phyloP scores from a whole-genome alignment of 257 asterid genomes.

The Solanum phureja region DNA sequence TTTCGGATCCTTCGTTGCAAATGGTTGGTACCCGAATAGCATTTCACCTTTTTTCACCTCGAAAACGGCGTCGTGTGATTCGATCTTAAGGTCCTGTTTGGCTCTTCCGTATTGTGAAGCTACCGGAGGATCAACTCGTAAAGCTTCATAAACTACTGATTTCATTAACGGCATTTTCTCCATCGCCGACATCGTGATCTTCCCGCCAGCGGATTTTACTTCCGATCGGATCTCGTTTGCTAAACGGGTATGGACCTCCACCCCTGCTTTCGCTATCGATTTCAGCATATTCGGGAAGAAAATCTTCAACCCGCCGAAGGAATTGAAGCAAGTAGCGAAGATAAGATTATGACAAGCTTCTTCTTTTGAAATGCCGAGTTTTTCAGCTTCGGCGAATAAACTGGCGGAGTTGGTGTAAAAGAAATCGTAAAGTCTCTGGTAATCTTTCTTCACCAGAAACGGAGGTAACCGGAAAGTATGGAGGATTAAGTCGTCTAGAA shows the following conservation, averaged over 20 bases:
- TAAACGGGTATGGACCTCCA: constrained; percentile 35
- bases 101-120: constrained; percentile 68
- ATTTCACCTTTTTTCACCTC: constrained; percentile 58
- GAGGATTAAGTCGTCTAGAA: constrained; percentile 18
- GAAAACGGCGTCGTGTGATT: constrained; percentile 65
- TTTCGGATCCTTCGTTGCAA: constrained; percentile 76
- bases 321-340: constrained; percentile 68
- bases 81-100: constrained; percentile 39
- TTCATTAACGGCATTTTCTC: constrained; percentile 69
- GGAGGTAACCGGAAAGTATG: constrained; percentile 24
- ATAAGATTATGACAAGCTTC: constrained; percentile 76
- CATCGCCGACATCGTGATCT: constrained; percentile 45
- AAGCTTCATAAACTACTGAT: constrained; percentile 64
- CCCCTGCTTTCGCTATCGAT: constrained; percentile 61
- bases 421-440: constrained; percentile 47
- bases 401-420: constrained; percentile 28
- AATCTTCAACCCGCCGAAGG: constrained; percentile 81
- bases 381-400: constrained; percentile 49
- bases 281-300: constrained; percentile 63
- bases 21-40: constrained; percentile 72
- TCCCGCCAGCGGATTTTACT: constrained; percentile 30
- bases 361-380: constrained; percentile 40
- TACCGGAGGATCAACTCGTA: constrained; percentile 84
- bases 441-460: constrained; percentile 1
- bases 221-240: constrained; percentile 58